Conservation (phyloP, 768 basidiomycete genomes). For the Asterophora parasitica region DNA sequence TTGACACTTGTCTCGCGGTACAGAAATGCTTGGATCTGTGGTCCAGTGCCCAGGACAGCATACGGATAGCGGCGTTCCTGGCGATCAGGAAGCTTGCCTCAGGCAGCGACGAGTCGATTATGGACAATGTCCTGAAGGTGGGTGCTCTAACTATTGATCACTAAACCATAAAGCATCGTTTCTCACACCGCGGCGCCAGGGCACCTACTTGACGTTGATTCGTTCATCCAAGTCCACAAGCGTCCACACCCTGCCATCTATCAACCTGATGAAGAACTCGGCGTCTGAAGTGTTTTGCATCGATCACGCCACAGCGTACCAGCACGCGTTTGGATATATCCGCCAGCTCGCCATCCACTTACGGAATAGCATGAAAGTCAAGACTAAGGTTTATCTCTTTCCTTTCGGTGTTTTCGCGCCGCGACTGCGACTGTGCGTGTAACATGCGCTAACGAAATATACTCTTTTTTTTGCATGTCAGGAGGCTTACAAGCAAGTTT, state of each 20-base stretch:
- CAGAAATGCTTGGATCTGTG: constrained; percentile 83
- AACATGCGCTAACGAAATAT: constrained; percentile 9
- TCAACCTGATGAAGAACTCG: constrained; percentile 97
- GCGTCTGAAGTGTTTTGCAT: constrained; percentile 89
- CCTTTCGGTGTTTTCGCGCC: too few species aligned
- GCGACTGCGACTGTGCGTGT: neutral
- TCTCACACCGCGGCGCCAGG: constrained; percentile 37
- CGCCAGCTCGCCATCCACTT: constrained; percentile 92
- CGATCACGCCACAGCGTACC: constrained; percentile 71
- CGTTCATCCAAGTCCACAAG: constrained; percentile 84
- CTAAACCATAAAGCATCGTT: neutral
- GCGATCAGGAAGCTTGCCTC: constrained; percentile 77
- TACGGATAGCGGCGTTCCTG: constrained; percentile 82
- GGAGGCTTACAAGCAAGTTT: constrained; percentile 92
- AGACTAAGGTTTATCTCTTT: constrained; percentile 58
- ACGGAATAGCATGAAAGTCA: constrained; percentile 85
- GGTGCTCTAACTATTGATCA: constrained; percentile 10
- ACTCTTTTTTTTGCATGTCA: constrained; percentile 24
- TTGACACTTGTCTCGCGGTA: neutral
- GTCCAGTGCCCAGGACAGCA: constrained; percentile 74
- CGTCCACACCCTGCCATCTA: constrained; percentile 80
- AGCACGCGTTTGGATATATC: constrained; percentile 94
- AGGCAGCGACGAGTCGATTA: constrained; percentile 70
- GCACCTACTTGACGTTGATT: constrained; percentile 83
- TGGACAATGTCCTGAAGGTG: constrained; percentile 87